Evolutionary conservation across 2,329 filamentous ascomycete genomes (phyloP).

Genomic region (Cercospora sojina): DNA sequence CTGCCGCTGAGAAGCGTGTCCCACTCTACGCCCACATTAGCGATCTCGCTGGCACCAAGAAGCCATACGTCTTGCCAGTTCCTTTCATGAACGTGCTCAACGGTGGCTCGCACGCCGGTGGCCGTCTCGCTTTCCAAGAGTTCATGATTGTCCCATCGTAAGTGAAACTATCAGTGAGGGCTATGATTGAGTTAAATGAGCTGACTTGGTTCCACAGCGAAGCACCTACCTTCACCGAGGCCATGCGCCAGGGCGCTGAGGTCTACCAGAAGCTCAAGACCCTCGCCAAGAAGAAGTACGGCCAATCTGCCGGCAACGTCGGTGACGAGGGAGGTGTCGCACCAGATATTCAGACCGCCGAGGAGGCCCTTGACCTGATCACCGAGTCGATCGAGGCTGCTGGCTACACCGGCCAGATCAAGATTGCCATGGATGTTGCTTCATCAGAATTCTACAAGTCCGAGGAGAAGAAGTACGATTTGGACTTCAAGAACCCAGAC

Average conservation of each 20-base stretch:
- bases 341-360: slow-evolving; percentile 94
- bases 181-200: slow-evolving; percentile 6
- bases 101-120: slow-evolving; percentile 90
- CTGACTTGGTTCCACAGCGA: slow-evolving; percentile 27
- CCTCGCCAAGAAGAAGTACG: slow-evolving; percentile 99
- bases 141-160: slow-evolving; percentile 56
- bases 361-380: slow-evolving; percentile 97
- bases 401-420: slow-evolving; percentile 92
- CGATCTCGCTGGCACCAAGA: slow-evolving; percentile 53
- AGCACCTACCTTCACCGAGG: slow-evolving; percentile 90
- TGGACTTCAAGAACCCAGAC: slow-evolving; percentile 99
- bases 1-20: slow-evolving; percentile 55
- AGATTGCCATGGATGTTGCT: slow-evolving; percentile 98
- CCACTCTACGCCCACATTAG: slow-evolving; percentile 60
- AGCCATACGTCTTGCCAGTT: slow-evolving; percentile 57
- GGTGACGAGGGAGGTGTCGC: slow-evolving; percentile 99
- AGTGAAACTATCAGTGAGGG: slow-evolving; percentile 21
- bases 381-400: slow-evolving; percentile 89
- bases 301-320: slow-evolving; percentile 97
- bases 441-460: slow-evolving; percentile 99
- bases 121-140: slow-evolving; percentile 67
- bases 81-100: slow-evolving; percentile 62
- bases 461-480: slow-evolving; percentile 97
- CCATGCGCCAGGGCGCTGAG: slow-evolving; percentile 92
- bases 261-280: slow-evolving; percentile 98